Base-by-base conservation (phyloP, 768 basidiomycete species). In the Auricularia cornea region DNA sequence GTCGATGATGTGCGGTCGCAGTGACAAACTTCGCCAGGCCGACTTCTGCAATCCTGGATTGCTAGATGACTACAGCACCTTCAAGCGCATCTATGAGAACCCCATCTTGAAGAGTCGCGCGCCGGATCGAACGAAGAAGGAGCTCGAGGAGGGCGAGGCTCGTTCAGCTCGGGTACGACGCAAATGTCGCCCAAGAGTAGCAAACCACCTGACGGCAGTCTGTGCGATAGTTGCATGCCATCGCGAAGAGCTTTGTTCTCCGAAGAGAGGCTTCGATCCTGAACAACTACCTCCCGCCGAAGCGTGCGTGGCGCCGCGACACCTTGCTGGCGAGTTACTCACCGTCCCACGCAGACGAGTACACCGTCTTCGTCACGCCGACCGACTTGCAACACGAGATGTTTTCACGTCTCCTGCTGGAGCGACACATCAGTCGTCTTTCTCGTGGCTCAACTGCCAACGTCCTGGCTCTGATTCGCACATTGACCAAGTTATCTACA, bases 21-120 rank as follows among this genome's bases (percentile, higher is more conserved):
- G 10, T 26, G 28, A 11, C 54, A 16, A 16, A 44, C 62, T 40
- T 64, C 62, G 23, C 26, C 64, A 93, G 92, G 88, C 89, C 32
- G 88, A 97, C 64, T 98, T 98, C 72, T 92, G 92, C 73, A 98
- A 97, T 72, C 96, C 97, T 30, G 90, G 92, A 26, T 72, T 98
- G 26, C 81, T 98, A 31, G 91, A 91, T 70, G 86, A 91, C 65
- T 89, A 93, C 66, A 75, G 76, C 61, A 84, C 83, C 8, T 94
- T 94, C 73, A 84, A 85, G 57, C 82, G 85, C 64, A 83, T 94
- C 5, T 99, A 92, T 68, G 96, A 98, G 73, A 79, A 70, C 10
- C 93, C 94, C 0, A 98, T 98, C 68, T 73, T 96, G 52, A 89
- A 86, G 69, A 90, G 93, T 67, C 84, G 97, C 52, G 82, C 86